Conservation (phyloP, 306 rosid species). For the Senna tora region DNA sequence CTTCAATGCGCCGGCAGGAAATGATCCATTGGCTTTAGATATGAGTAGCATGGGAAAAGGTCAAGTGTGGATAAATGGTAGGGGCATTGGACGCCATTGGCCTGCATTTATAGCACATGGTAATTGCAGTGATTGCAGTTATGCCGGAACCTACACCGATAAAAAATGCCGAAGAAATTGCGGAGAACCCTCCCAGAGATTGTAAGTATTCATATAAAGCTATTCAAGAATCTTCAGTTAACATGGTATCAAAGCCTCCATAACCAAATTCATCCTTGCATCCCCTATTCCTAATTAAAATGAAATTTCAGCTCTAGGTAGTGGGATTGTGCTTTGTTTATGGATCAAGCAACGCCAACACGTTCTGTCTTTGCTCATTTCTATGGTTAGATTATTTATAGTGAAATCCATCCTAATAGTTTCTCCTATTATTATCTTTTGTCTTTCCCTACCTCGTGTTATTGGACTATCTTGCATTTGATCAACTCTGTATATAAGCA, state of each 20-base stretch:
- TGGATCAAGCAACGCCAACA: no score
- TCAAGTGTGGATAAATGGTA: conserved; percentile 88
- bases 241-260: no score
- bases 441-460: no score
- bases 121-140: conserved; percentile 63
- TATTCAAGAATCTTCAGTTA: no score
- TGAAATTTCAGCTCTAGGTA: neutral
- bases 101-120: conserved; percentile 73
- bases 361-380: no score
- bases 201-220: conserved; percentile 76
- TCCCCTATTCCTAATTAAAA: neutral
- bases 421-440: no score
- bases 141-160: conserved; percentile 75
- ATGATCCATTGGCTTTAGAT: conserved; percentile 85
- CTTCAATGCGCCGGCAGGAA: conserved; percentile 71
- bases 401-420: no score
- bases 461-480: no score
- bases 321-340: neutral
- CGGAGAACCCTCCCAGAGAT: conserved; percentile 92
- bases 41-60: conserved; percentile 98
- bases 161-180: conserved; percentile 70
- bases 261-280: neutral
- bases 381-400: no score
- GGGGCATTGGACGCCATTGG: conserved; percentile 93
- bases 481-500: no score